Percentiles rank a stretch among this genome's conserved stretches.
These are phyloP conservation scores for Lathyrus tuberosus DNA, from an alignment of 306 rosid genomes.

Conservation along the genomic window DNA sequence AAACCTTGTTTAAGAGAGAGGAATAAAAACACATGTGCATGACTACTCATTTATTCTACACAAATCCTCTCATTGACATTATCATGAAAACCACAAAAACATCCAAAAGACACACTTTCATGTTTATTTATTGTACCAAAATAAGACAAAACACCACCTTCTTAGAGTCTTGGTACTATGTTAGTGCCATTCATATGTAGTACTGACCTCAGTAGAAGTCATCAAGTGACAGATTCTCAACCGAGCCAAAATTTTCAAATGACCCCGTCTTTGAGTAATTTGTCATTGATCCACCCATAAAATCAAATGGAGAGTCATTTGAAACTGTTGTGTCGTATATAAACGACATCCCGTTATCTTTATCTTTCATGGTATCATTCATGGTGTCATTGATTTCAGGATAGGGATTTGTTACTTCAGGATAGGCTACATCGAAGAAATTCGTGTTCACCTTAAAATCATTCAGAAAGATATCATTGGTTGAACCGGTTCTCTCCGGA, in stretches of 20 bases:
- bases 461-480: constrained; percentile 42
- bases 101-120: constrained; percentile 23
- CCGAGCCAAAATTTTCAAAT: constrained; percentile 75
- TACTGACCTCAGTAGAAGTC: constrained; percentile 60
- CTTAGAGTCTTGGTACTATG: constrained; percentile 27
- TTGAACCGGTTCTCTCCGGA: constrained; percentile 31
- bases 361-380: constrained; percentile 53
- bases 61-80: constrained; percentile 40
- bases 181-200: constrained; percentile 6
- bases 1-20: constrained; percentile 36
- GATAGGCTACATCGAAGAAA: constrained; percentile 42
- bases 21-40: constrained; percentile 39
- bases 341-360: constrained; percentile 68
- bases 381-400: not conserved
- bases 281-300: constrained; percentile 80
- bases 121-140: constrained; percentile 34
- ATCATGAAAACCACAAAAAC: constrained; percentile 13
- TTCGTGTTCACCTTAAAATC: constrained; percentile 55
- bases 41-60: constrained; percentile 49
- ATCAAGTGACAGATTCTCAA: constrained; percentile 82
- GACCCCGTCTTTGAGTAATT: constrained; percentile 66
- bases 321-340: constrained; percentile 78
- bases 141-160: constrained; percentile 9
- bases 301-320: constrained; percentile 78
- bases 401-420: too few relatives aligned